These are phyloP conservation scores for Saturnispora quitensis DNA, from an alignment of 805 yeast species.

Conservation along the genomic window DNA sequence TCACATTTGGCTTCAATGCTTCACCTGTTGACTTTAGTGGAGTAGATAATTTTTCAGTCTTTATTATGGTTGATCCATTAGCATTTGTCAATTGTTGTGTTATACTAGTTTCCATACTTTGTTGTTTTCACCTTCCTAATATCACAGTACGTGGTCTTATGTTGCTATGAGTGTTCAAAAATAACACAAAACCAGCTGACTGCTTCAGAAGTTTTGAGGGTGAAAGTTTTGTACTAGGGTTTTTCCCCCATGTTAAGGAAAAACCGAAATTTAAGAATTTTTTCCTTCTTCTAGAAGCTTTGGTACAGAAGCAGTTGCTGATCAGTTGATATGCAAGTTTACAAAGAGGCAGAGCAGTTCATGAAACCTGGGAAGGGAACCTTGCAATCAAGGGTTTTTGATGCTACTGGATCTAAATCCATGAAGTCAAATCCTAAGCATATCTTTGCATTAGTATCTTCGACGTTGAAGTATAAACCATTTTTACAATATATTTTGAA, in stretches of 20 bases:
- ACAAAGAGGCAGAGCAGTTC: constrained; percentile 36
- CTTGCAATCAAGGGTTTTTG: constrained; percentile 43
- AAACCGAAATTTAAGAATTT: not conserved
- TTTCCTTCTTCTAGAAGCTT: not conserved
- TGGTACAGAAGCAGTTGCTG: not conserved
- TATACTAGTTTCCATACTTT: not conserved
- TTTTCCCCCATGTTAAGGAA: constrained; percentile 1
- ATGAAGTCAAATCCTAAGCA: constrained; percentile 71
- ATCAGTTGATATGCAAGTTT: constrained; percentile 26
- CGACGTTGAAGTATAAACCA: constrained; percentile 65
- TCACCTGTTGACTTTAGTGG: not conserved
- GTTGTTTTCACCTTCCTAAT: not conserved
- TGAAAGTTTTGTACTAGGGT: not conserved
- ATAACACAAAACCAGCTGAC: not conserved
- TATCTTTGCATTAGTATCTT: constrained; percentile 71
- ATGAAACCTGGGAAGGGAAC: constrained; percentile 40
- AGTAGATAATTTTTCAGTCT: not conserved
- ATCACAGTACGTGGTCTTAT: not conserved
- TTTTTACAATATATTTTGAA: constrained; percentile 54
- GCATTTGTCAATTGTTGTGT: constrained; percentile 13
- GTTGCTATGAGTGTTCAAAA: not conserved
- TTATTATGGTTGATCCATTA: constrained; percentile 23
- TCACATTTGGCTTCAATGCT: constrained; percentile 34
- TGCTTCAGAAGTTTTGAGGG: not conserved
- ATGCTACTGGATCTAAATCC: constrained; percentile 35